Evolutionary conservation across 176 grass and related monocot genomes (phyloP), one percentile per base, ranked within the genome.

Genomic region (Tillandsia fasciculata): DNA sequence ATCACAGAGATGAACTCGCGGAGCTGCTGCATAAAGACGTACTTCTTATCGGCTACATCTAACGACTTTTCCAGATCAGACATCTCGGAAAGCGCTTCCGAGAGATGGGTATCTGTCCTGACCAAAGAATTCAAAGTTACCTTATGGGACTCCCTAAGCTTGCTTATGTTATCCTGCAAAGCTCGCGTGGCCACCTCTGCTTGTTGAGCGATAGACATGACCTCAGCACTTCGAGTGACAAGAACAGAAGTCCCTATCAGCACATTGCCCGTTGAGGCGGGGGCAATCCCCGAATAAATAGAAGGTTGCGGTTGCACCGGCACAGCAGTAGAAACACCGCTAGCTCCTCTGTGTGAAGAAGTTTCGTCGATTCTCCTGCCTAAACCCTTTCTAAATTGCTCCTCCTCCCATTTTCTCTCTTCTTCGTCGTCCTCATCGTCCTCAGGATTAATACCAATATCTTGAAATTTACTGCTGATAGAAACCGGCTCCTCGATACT

Each of bases 331-430:
- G 84, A 63, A 49, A 10, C 15, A 51, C 83, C 78, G 61, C 80
- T 86, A 11, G 15, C 67, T 67, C 68, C 78, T 82, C 71, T 78
- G 51, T 80, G 86, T 72, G 84, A 7, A 48, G 89, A 81, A 65
- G 80, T 61, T 23, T 91, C 85, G 18, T 91, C 88, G 28, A 91
- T 66, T 69, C 85, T 83, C 74, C 82, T 83, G 73, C 89, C 82
- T 65, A 92, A 78, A 26, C 74, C 94, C 72, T 99, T 99, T 69
- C 84, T 90, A 59, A 93, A 83, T 52, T 99, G 94, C 63, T 87
- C 94, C 65, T 97, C 93, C 84, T 99, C 89, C 94, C 94, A 93
- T 66, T 80, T 99, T 73, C 89, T 90, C 66, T 93, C 89, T 80
- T 93, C 88, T 71, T 90, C 92, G 3, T 91, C 92, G 0, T 92